Evolutionary conservation across 495 filamentous ascomycete species (phyloP).

Genomic region (Hypoxylon subgilvum): DNA sequence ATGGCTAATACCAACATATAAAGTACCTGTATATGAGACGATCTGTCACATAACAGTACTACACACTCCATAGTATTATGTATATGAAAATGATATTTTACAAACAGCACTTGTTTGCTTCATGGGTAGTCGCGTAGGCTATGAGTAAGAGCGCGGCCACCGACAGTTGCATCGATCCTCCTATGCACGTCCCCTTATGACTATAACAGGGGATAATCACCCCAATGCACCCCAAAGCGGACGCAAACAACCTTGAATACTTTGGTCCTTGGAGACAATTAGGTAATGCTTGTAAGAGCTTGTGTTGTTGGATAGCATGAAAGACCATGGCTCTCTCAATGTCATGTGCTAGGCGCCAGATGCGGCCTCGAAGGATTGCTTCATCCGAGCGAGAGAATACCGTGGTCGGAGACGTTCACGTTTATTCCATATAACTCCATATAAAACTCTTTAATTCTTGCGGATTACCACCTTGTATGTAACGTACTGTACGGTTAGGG

Average conservation of each 20-base stretch:
- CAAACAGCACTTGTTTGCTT: constrained; percentile 28
- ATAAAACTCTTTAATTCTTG: not conserved
- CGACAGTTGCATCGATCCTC: constrained; percentile 19
- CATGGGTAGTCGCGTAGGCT: constrained; percentile 19
- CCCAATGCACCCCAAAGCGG: constrained; percentile 33
- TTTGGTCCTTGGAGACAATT: too few relatives aligned
- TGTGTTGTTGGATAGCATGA: not conserved
- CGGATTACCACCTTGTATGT: constrained; percentile 20
- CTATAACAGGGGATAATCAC: constrained; percentile 1
- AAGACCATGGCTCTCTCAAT: constrained; percentile 1
- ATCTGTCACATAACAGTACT: too few relatives aligned
- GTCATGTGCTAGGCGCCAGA: constrained; percentile 31
- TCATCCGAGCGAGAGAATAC: constrained; percentile 18
- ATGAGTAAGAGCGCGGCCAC: constrained; percentile 10
- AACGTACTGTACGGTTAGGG: constrained; percentile 15
- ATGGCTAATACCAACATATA: too few relatives aligned
- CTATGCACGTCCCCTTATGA: constrained; percentile 10
- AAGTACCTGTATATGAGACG: too few relatives aligned
- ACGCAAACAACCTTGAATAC: constrained; percentile 43
- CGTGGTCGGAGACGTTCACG: constrained; percentile 22
- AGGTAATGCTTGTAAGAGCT: constrained; percentile 14
- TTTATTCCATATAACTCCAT: constrained; percentile 19
- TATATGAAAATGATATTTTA: too few relatives aligned
- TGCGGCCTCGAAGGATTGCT: constrained; percentile 34
- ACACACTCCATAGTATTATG: too few relatives aligned